Evolutionary conservation across 1,284 basidiomycete genomes (phyloP).

Genomic region (Porogramme epimiltina): DNA sequence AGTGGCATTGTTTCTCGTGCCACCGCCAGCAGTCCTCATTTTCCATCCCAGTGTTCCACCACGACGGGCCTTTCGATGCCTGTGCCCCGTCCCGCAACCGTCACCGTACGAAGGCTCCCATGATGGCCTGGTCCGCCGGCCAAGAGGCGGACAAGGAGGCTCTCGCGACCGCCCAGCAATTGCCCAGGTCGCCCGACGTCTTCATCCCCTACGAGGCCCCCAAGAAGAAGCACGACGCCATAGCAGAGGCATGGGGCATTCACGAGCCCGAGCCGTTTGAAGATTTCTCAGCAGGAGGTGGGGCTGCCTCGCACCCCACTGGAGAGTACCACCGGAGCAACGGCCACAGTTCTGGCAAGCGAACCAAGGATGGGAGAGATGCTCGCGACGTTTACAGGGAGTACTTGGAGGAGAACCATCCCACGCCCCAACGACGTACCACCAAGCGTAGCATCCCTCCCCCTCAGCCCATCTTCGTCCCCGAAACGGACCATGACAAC

Average conservation of each 20-base stretch:
- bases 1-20: slow-evolving; percentile 32
- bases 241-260: slow-evolving; percentile 86
- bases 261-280: slow-evolving; percentile 87
- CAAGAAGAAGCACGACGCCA: slow-evolving; percentile 78
- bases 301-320: slow-evolving; percentile 40
- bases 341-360: slow-evolving; percentile 20
- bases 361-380: slow-evolving; percentile 38
- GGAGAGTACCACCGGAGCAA: slow-evolving; percentile 19
- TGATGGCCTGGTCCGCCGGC: slow-evolving; percentile 70
- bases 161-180: slow-evolving; percentile 33
- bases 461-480: slow-evolving; percentile 78
- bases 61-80: slow-evolving; percentile 87
- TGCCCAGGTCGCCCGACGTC: slow-evolving; percentile 42
- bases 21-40: slow-evolving; percentile 4
- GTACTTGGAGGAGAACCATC: slow-evolving; percentile 40
- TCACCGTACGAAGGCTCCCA: slow-evolving; percentile 74
- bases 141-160: slow-evolving; percentile 44
- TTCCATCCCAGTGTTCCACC: slow-evolving; percentile 71
- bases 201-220: slow-evolving; percentile 59
- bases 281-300: slow-evolving; percentile 81
- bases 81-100: slow-evolving; percentile 86
- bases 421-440: slow-evolving; percentile 22
- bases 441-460: slow-evolving; percentile 55
- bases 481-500: slow-evolving; percentile 47
- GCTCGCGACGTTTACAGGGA: slow-evolving; percentile 44